Evolutionary conservation across 2,329 filamentous ascomycete genomes (phyloP), one percentile per base, ranked within the genome.

Genomic region (Alternaria triticina): DNA sequence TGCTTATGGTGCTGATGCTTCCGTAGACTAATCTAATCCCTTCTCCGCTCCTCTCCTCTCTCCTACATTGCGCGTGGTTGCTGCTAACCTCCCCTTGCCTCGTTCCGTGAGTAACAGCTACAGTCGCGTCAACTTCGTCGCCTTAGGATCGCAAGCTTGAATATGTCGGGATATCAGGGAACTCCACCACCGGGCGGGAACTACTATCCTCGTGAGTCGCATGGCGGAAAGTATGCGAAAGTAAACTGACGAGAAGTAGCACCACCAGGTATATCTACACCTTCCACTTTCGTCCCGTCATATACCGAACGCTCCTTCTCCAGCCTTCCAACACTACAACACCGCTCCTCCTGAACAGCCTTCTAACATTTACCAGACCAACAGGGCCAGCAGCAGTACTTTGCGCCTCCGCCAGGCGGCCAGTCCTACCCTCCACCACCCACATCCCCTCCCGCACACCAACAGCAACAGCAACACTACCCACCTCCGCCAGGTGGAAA

Each of bases 391-490:
- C 77, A 79, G 64, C 77, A 80, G 56, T 77, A 78, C 67, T 82
- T 78, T 61, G 69, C 79, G 22, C 79, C 80, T 58, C 81, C 81
- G 20, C 69, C 76, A 23, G 72, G 71, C 17, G 68, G 70, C 61
- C 74, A 71, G 54, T 66, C 75, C 55, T 79, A 79, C 68, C 75
- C 75, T 56, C 77, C 75, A 8, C 81, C 81, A 17, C 77, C 79
- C 3, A 64, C 73, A 20, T 74, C 70, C 46, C 73, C 75, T 28
- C 75, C 77, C 30, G 69, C 71, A 40, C 74, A 73, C 23, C 68
- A 73, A 44, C 71, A 74, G 46, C 68, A 73, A 36, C 71, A 74
- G 36, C 74, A 75, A 45, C 66, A 76, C 50, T 77, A 79, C 23
- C 75, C 75, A n/a, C 77, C 77, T 43, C 77, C 77, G 10, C 74